Evolutionary conservation across 78 protist genomes (phyloP).

Genomic region (Chrysochromulina parva): DNA sequence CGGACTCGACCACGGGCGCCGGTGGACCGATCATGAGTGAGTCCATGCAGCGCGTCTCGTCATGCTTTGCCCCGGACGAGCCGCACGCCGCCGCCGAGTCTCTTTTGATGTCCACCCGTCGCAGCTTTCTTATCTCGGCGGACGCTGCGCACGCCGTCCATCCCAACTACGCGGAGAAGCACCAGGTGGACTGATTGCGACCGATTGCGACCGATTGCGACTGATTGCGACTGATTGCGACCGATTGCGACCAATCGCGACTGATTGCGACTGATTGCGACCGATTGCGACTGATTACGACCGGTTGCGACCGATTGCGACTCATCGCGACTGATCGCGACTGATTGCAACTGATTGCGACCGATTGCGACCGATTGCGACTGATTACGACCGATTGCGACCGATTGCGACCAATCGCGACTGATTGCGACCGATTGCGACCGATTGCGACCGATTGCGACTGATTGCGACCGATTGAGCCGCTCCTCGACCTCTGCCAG

Average conservation of each 20-base stretch:
- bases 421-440: conserved; percentile 42
- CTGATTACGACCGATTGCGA: too few relatives aligned
- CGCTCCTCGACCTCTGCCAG: too few relatives aligned
- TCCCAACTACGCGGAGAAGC: conserved; percentile 91
- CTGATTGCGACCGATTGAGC: not conserved
- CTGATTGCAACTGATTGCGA: too few relatives aligned
- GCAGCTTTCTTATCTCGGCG: conserved; percentile 74
- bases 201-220: too few relatives aligned
- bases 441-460: conserved; percentile 88
- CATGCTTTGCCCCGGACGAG: not conserved
- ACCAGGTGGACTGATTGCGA: conserved; percentile 54
- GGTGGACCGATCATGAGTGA: conserved; percentile 33
- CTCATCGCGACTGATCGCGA: too few relatives aligned
- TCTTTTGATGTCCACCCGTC: not conserved
- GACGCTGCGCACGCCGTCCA: conserved; percentile 97
- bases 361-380: too few relatives aligned
- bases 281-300: too few relatives aligned
- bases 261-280: too few relatives aligned
- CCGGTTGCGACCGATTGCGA: too few relatives aligned
- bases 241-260: too few relatives aligned
- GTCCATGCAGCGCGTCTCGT: not conserved
- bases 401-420: too few relatives aligned
- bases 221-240: too few relatives aligned
- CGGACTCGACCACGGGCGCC: conserved; percentile 60
- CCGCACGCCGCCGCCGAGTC: not conserved